Evolutionary conservation across 78 protist species (phyloP).

Genomic region (Dictyostelium brefeldianum): DNA sequence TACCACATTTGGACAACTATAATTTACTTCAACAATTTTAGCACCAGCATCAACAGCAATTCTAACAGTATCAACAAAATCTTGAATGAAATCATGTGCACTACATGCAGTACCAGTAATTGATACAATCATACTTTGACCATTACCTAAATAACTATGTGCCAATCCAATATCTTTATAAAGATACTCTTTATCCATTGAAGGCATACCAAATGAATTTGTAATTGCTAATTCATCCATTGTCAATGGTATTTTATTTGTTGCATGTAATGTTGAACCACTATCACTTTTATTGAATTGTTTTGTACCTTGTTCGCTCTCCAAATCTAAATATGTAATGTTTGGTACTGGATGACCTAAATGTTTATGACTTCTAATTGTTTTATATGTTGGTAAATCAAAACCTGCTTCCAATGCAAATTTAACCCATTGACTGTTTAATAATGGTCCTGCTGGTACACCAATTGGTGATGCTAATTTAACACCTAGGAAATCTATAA

Average conservation of each 20-base stretch:
- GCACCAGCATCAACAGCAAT: slow-evolving; percentile 66
- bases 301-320: background rate
- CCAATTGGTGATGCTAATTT: slow-evolving; percentile 63
- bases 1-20: slow-evolving; percentile 73
- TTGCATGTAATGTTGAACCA: slow-evolving; percentile 39
- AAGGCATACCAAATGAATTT: slow-evolving; percentile 79
- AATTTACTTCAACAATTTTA: slow-evolving; percentile 63
- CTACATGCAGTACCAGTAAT: slow-evolving; percentile 58
- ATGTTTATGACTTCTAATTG: slow-evolving; percentile 47
- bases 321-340: slow-evolving; percentile 42
- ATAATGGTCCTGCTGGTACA: slow-evolving; percentile 79
- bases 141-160: slow-evolving; percentile 13
- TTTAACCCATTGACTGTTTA: slow-evolving; percentile 59
- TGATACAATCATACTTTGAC: slow-evolving; percentile 73
- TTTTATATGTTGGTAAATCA: slow-evolving; percentile 66
- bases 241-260: background rate
- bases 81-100: slow-evolving; percentile 65
- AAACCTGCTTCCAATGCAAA: slow-evolving; percentile 73
- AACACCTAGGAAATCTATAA: slow-evolving; percentile 41
- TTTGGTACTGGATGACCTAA: slow-evolving; percentile 74
- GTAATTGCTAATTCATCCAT: slow-evolving; percentile 59
- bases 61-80: slow-evolving; percentile 41
- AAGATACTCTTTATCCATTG: slow-evolving; percentile 26
- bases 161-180: slow-evolving; percentile 39
- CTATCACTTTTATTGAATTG: slow-evolving; percentile 20